Percentiles rank a stretch among this genome's conserved stretches.
phyloP scores from a whole-genome alignment of 306 rosid genomes.

The Coriaria nepalensis region DNA sequence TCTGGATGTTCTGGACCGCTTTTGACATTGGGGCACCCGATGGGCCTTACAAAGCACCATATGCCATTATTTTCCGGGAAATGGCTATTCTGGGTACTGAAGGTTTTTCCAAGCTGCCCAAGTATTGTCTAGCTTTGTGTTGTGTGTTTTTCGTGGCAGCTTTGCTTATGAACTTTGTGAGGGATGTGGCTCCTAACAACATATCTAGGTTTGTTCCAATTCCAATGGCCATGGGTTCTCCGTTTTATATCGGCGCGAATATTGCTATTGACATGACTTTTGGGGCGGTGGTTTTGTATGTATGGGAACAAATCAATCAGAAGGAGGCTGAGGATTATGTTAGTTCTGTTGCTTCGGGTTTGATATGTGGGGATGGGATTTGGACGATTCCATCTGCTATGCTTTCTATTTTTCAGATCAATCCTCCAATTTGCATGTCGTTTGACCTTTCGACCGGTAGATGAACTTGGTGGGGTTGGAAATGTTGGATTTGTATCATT shows the following conservation, averaged over 20 bases:
- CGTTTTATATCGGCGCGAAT: conserved; percentile 11
- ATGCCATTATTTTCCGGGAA: conserved; percentile 68
- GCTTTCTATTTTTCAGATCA: conserved; percentile 7
- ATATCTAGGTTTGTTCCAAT: conserved; percentile 59
- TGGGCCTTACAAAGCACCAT: conserved; percentile 82
- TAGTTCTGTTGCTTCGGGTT: conserved; percentile 14
- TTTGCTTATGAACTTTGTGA: conserved; percentile 44
- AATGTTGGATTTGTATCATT: neutral
- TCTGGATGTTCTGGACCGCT: conserved; percentile 93
- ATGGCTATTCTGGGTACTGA: conserved; percentile 77
- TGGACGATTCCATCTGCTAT: conserved; percentile 14
- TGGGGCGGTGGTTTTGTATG: conserved; percentile 11
- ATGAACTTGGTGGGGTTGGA: conserved; percentile 1
- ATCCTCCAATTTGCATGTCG: conserved; percentile 18
- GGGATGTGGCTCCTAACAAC: conserved; percentile 52
- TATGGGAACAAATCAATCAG: conserved; percentile 13
- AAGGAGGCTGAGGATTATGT: conserved; percentile 9
- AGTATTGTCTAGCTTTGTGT: conserved; percentile 65
- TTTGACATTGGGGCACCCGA: conserved; percentile 62
- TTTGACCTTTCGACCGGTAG: neutral
- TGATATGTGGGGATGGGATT: conserved; percentile 18
- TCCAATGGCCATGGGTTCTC: conserved; percentile 69
- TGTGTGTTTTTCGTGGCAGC: conserved; percentile 63
- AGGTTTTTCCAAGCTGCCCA: conserved; percentile 87
- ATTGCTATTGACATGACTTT: conserved; percentile 15